Evolutionary conservation across 768 basidiomycete genomes (phyloP), one percentile per base, ranked within the genome.

Genomic region (Lactifluus hygrophoroides): DNA sequence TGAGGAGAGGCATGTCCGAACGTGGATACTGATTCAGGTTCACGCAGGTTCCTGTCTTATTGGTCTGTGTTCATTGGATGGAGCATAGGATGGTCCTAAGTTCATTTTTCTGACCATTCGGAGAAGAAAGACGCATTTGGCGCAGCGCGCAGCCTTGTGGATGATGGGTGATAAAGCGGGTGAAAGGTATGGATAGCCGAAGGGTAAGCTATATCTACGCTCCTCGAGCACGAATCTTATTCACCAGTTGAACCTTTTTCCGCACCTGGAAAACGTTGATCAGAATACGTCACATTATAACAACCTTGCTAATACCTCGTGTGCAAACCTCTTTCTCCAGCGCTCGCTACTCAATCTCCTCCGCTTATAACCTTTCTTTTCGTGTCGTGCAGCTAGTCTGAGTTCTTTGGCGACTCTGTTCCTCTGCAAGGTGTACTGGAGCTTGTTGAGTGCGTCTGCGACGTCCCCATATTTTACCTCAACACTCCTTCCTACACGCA

Each of bases 321-420:
- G 75, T 48, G 89, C 85, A 71, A 92, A 93, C 59, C 78, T 81
- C 66, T 77, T 83, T 68, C 87, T 79, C 87, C 89, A 91, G 64
- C 88, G 79, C 70, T 86, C 77, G 66, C 88, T 90, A 50, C 74
- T 75, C 66, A 91, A 73, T 62, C 89, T 79, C 60, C 87, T 78
- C 60, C 88, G 81, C 70, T 89, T 90, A 59, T 77, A 80, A 34
- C 90, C 89, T 72, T 83, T 86, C 75, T 91, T 89, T 71, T 90
- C 90, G 69, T 92, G 90, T 63, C 90, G 76, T 57, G 78, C 74
- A 44, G 74, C 68, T 65, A 75, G 63, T 51, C 74, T 73, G 44
- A 83, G 70, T 61, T 83, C 81, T 34, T 66, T 65, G 13, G 74
- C 69, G 14, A 91, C 81, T 57, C 70, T 77, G 66, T 90, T 90